Conservation (phyloP, 2,329 filamentous ascomycete species). For the Bipolaris sorokiniana region DNA sequence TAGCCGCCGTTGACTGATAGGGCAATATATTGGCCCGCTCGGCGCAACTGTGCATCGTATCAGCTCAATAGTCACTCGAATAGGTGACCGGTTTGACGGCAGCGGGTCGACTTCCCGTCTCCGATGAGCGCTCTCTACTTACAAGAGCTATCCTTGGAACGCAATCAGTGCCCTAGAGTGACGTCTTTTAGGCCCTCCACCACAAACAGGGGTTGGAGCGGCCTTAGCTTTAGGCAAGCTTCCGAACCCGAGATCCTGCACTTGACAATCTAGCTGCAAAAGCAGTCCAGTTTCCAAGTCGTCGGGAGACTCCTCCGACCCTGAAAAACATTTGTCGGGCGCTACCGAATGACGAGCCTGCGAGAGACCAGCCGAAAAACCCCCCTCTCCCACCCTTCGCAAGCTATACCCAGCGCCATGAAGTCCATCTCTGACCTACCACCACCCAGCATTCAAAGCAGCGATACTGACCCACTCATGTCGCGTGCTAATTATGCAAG, state of each 20-base stretch:
- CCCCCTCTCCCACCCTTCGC: background rate
- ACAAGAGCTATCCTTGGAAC: background rate
- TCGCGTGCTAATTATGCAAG: constrained; percentile 5
- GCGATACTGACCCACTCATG: background rate
- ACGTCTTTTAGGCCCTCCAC: constrained; percentile 1
- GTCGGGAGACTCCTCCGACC: constrained; percentile 25
- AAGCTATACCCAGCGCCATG: background rate
- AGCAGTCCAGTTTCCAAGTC: constrained; percentile 24
- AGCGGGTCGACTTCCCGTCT: constrained; percentile 4
- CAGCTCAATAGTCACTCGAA: background rate
- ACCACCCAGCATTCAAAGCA: background rate
- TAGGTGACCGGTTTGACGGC: constrained; percentile 11
- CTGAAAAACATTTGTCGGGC: constrained; percentile 5
- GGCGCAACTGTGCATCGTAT: constrained; percentile 9
- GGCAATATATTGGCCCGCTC: constrained; percentile 8
- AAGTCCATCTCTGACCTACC: background rate
- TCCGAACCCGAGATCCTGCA: constrained; percentile 23
- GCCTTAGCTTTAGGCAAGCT: constrained; percentile 10
- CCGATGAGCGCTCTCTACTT: background rate
- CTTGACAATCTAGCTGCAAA: constrained; percentile 19
- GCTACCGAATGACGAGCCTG: background rate
- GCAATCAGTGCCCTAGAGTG: background rate
- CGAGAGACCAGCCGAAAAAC: background rate
- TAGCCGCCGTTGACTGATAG: constrained; percentile 12
- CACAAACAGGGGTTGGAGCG: constrained; percentile 8